A percentile compares a stretch with the other conserved stretches of the same genome.
Conservation (phyloP, 495 filamentous ascomycete species). For the Annulohypoxylon moriforme region DNA sequence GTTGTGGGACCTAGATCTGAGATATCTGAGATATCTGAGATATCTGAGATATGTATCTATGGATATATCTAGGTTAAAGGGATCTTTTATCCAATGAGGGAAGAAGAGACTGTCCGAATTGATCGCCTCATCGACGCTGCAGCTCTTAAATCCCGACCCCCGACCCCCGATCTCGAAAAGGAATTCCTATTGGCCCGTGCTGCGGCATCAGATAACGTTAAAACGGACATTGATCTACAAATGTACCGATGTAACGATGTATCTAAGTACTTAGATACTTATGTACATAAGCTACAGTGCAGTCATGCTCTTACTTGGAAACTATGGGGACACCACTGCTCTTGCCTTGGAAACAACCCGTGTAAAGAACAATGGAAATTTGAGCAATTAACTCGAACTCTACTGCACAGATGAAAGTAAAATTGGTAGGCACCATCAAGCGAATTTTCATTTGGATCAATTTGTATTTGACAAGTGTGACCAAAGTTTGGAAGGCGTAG, state of each 20-base stretch:
- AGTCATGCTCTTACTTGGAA: not conserved
- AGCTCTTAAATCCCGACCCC: conserved; percentile 32
- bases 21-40: conserved; percentile 11
- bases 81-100: not conserved
- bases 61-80: not conserved
- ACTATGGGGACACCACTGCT: no score
- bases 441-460: not conserved
- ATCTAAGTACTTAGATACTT: not conserved
- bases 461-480: not conserved
- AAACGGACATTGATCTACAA: conserved; percentile 25
- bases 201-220: conserved; percentile 46
- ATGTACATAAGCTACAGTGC: not conserved
- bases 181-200: conserved; percentile 30
- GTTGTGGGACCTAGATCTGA: conserved; percentile 22
- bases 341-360: not conserved
- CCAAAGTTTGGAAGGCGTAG: not conserved
- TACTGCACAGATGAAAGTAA: not conserved
- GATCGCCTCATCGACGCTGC: conserved; percentile 32
- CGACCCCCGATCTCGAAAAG: conserved; percentile 31
- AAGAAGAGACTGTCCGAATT: conserved; percentile 25
- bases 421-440: not conserved
- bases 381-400: not conserved
- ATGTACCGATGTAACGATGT: not conserved
- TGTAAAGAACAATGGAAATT: not conserved
- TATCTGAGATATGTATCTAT: conserved; percentile 12